A percentile compares a stretch with the other conserved stretches of the same genome.
These are phyloP conservation scores for Ilex paraguariensis DNA, from an alignment of 305 asterid species.

Conservation along the genomic window DNA sequence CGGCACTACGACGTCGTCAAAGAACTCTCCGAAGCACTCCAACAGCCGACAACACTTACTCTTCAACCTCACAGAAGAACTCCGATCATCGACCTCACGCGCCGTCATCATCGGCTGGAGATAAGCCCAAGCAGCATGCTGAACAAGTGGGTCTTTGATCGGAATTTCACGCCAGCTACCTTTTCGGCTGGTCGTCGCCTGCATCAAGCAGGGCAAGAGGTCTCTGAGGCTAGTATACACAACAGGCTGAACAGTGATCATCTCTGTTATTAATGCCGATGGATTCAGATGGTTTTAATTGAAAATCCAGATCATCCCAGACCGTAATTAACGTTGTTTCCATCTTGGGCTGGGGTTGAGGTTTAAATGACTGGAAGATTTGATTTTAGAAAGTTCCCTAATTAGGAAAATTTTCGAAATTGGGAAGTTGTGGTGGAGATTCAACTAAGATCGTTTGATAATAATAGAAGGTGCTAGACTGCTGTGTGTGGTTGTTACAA, in stretches of 20 bases:
- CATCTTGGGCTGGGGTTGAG: neutral
- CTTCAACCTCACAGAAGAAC: conserved; percentile 25
- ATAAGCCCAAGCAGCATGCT: conserved; percentile 81
- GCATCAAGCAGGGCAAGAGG: conserved; percentile 25
- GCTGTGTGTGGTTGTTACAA: no score
- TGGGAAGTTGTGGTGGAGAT: no score
- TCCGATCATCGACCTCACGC: conserved; percentile 21
- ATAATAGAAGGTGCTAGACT: no score
- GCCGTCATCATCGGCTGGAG: conserved; percentile 54
- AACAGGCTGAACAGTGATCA: conserved; percentile 27
- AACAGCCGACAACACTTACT: conserved; percentile 29
- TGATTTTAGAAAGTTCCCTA: no score
- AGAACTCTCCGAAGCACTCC: conserved; percentile 27
- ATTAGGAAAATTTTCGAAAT: no score
- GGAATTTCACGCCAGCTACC: conserved; percentile 60
- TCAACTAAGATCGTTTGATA: no score
- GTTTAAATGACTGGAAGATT: neutral
- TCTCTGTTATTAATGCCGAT: conserved; percentile 24
- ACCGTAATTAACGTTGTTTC: no score
- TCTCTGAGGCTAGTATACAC: conserved; percentile 53
- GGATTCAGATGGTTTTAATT: neutral
- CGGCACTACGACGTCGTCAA: conserved; percentile 37
- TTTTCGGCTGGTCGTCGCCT: conserved; percentile 18
- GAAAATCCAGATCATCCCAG: neutral
- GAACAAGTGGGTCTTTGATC: conserved; percentile 57